Evolutionary conservation across 1,284 basidiomycete genomes (phyloP).

Genomic region (Austropuccinia psidii): DNA sequence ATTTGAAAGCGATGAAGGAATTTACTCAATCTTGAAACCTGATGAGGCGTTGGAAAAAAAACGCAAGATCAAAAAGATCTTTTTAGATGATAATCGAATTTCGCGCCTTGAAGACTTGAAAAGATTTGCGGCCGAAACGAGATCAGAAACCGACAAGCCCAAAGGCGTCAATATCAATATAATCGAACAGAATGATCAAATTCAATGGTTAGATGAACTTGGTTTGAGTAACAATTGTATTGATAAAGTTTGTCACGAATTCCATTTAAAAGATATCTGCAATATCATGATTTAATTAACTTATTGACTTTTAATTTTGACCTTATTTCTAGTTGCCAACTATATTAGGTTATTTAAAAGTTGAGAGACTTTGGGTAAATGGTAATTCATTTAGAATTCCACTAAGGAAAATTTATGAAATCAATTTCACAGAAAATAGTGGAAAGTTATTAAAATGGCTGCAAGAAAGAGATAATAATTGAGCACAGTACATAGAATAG

Average conservation of each 20-base stretch:
- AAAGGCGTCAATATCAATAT: background rate
- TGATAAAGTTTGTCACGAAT: background rate
- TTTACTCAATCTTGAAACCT: background rate
- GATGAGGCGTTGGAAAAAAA: background rate
- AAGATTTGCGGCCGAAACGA: background rate
- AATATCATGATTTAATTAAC: background rate
- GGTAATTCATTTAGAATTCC: conserved; percentile 30
- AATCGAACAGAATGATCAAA: background rate
- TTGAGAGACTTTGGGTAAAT: background rate
- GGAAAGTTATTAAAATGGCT: background rate
- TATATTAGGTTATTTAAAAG: background rate
- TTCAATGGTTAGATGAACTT: conserved; percentile 2
- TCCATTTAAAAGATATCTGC: background rate
- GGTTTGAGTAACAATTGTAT: conserved; percentile 4
- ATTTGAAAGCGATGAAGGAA: conserved; percentile 3
- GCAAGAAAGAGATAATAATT: background rate
- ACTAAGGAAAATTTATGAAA: conserved; percentile 27
- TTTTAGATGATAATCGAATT: conserved; percentile 13
- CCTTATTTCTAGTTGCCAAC: conserved; percentile 3
- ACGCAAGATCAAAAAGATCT: background rate
- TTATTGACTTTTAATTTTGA: background rate
- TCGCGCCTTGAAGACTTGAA: conserved; percentile 6
- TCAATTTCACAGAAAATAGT: background rate
- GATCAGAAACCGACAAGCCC: background rate
- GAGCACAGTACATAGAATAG: background rate